Conservation (phyloP, 1,139 yeast genomes). For the Candida neerlandica region DNA sequence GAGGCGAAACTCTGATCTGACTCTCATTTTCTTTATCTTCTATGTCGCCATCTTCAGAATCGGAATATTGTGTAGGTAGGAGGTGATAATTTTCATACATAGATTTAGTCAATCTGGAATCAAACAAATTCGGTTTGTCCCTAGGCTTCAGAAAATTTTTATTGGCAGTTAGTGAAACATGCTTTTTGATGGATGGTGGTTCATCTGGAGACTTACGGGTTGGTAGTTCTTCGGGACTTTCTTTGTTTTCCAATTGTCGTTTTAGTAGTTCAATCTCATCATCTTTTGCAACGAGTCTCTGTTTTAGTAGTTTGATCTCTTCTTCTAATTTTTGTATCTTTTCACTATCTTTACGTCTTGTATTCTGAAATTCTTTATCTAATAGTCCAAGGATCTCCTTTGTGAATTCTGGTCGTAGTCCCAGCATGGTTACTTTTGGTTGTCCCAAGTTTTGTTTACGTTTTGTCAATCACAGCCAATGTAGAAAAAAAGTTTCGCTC, state of each 20-base stretch:
- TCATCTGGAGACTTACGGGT: not conserved
- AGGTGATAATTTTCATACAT: conserved; percentile 14
- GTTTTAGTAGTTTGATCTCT: conserved; percentile 2
- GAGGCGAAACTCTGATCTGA: conserved; percentile 1
- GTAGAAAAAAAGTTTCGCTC: not conserved
- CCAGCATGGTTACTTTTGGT: not conserved
- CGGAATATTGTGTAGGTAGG: conserved; percentile 21
- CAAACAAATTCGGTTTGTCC: not conserved
- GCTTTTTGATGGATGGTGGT: conserved; percentile 5
- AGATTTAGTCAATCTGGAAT: conserved; percentile 10
- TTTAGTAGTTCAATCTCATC: conserved; percentile 6
- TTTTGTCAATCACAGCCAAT: not conserved
- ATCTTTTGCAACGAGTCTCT: conserved; percentile 5
- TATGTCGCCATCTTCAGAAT: conserved; percentile 10
- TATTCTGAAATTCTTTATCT: conserved; percentile 6
- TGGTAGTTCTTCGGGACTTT: conserved; percentile 9
- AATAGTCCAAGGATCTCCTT: conserved; percentile 1
- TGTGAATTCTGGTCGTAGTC: conserved; percentile 9
- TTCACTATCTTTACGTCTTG: not conserved
- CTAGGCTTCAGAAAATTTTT: conserved; percentile 2
- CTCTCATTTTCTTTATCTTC: not conserved
- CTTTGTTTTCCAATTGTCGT: not conserved
- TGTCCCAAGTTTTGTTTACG: not conserved
- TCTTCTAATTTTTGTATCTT: conserved; percentile 1
- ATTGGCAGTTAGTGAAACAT: not conserved